These are phyloP conservation scores for Dissophora globulifera DNA, from an alignment of 192 early-diverging fungal genomes.

Conservation along the genomic window DNA sequence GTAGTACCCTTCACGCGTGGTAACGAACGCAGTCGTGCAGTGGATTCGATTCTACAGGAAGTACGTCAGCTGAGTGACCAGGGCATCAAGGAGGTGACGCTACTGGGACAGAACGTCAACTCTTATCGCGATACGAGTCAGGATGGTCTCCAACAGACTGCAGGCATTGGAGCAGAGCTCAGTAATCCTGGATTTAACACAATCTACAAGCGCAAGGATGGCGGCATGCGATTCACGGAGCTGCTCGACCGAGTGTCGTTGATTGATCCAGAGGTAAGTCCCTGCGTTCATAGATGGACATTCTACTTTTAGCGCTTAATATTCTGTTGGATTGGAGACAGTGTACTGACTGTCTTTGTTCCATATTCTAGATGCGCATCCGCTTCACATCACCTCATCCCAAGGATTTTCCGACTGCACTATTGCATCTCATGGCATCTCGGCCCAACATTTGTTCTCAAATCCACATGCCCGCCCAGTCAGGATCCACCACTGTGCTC, in stretches of 20 bases:
- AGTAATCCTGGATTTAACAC: conserved; percentile 76
- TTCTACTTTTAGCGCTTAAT: no score
- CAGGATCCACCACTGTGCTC: conserved; percentile 71
- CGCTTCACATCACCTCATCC: conserved; percentile 85
- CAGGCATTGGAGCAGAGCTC: conserved; percentile 55
- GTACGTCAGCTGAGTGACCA: conserved; percentile 69
- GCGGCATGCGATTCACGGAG: conserved; percentile 79
- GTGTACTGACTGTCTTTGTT: no score
- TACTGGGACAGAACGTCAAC: conserved; percentile 86
- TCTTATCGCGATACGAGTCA: conserved; percentile 78
- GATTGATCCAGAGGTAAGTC: conserved; percentile 69
- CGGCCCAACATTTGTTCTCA: conserved; percentile 76
- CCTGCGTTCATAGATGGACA: no score
- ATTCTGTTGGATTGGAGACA: no score
- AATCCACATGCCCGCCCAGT: conserved; percentile 80
- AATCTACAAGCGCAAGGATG: conserved; percentile 79
- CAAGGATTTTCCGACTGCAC: conserved; percentile 81
- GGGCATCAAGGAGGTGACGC: conserved; percentile 73
- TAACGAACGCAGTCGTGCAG: conserved; percentile 75
- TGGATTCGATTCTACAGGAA: conserved; percentile 76
- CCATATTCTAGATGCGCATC: conserved; percentile 68
- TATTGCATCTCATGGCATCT: conserved; percentile 74
- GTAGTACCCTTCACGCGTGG: conserved; percentile 84
- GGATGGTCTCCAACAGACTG: conserved; percentile 58
- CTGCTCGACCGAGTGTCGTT: conserved; percentile 73